A percentile compares a stretch with the other conserved stretches of the same genome.
Conservation (phyloP, 805 yeast genomes). For the Candida adriatica region DNA sequence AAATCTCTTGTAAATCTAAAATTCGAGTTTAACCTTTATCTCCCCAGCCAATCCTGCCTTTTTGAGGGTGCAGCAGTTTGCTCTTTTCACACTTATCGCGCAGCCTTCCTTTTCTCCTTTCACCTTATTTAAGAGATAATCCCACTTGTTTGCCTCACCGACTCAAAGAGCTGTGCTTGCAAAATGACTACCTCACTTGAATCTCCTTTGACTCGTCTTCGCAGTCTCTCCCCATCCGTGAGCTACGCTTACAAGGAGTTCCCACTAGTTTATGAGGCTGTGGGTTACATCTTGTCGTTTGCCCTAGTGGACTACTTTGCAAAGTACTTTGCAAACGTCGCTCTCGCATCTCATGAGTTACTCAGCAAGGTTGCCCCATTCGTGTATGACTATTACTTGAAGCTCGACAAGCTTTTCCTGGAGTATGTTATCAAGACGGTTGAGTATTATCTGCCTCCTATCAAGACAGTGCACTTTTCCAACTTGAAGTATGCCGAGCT, state of each 20-base stretch:
- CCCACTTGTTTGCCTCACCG: no score
- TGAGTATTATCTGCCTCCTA: slow-evolving; percentile 6
- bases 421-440: slow-evolving; percentile 3
- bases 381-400: slow-evolving; percentile 1
- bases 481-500: slow-evolving; percentile 7
- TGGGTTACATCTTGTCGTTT: slow-evolving; percentile 4
- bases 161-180: no score
- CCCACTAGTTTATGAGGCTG: slow-evolving; percentile 9
- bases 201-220: slow-evolving; percentile 12
- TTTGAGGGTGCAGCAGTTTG: no score
- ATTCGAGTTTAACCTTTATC: no score
- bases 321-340: slow-evolving; percentile 5
- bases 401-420: slow-evolving; percentile 6
- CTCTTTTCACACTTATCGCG: no score
- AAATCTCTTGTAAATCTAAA: no score
- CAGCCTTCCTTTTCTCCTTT: no score
- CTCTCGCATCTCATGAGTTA: slow-evolving; percentile 7
- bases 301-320: slow-evolving; percentile 11
- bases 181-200: no score
- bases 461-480: slow-evolving; percentile 5
- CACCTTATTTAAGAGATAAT: no score
- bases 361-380: slow-evolving; percentile 6
- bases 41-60: no score
- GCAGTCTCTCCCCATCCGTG: slow-evolving; percentile 10
- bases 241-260: slow-evolving; percentile 10